These are phyloP conservation scores for Hemileia vastatrix DNA, from an alignment of 1,284 basidiomycete species.

Conservation along the genomic window DNA sequence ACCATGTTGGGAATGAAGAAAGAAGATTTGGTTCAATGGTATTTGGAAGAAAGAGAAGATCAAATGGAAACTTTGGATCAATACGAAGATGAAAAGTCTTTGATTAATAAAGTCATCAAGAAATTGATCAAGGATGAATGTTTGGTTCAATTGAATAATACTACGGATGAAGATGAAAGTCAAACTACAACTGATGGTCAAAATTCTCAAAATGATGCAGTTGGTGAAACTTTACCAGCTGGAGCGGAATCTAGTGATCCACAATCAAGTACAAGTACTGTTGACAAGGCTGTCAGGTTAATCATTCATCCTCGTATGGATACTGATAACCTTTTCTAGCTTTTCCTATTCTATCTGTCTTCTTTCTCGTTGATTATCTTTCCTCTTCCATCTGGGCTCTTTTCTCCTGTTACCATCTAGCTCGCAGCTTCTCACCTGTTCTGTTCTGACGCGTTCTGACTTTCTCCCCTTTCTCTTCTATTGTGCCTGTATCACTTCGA, in stretches of 20 bases:
- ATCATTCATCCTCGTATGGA: neutral
- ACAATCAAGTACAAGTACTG: neutral
- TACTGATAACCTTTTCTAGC: neutral
- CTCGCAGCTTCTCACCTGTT: too few species aligned
- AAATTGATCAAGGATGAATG: constrained; percentile 38
- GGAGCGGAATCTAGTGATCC: neutral
- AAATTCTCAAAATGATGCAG: neutral
- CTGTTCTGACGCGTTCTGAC: too few species aligned
- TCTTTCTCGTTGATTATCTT: too few species aligned
- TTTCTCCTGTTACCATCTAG: too few species aligned
- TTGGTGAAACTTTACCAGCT: neutral
- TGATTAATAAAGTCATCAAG: constrained; percentile 37
- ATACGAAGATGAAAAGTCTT: constrained; percentile 36
- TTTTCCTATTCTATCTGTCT: too few species aligned
- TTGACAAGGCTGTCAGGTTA: neutral
- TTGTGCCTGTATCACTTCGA: too few species aligned
- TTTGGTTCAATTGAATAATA: constrained; percentile 34
- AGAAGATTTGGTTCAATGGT: constrained; percentile 37
- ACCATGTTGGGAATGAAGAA: constrained; percentile 31
- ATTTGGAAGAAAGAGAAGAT: constrained; percentile 36
- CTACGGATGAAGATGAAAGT: neutral
- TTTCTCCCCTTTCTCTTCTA: too few species aligned
- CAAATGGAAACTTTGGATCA: constrained; percentile 38
- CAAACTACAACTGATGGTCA: neutral
- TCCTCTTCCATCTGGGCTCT: too few species aligned